Conservation (phyloP, 139 green algal species). For the Auxenochlorella pyrenoidosa region DNA sequence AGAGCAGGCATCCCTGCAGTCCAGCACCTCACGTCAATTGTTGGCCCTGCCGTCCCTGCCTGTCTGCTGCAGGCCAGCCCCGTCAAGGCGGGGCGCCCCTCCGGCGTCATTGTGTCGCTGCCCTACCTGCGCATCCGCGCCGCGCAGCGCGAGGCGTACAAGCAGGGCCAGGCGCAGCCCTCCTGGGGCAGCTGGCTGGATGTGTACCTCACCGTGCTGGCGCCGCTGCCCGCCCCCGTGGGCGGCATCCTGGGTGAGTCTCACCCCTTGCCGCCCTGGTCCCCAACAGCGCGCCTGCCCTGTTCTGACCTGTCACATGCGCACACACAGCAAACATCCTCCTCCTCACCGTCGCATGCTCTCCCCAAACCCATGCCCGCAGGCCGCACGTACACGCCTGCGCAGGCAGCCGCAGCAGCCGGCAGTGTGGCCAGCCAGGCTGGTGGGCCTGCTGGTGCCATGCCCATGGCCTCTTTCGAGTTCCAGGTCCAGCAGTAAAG, state of each 20-base stretch:
- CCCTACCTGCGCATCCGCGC: slow-evolving; percentile 19
- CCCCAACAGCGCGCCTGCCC: too few species aligned
- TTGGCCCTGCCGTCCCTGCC: too few species aligned
- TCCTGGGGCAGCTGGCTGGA: slow-evolving; percentile 15
- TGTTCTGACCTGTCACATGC: too few species aligned
- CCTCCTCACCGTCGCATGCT: background rate
- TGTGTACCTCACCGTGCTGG: slow-evolving; percentile 13
- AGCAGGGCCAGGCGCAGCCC: background rate
- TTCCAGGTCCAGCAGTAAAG: background rate
- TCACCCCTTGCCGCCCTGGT: too few species aligned
- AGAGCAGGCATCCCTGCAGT: background rate
- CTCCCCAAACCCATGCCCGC: background rate
- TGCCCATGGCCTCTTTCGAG: background rate
- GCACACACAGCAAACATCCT: background rate
- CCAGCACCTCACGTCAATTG: background rate
- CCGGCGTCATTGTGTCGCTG: background rate
- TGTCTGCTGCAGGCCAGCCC: background rate
- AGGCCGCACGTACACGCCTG: background rate
- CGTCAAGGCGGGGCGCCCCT: background rate
- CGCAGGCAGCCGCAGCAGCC: background rate
- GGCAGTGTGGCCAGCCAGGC: background rate
- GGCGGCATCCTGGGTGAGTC: slow-evolving; percentile 5
- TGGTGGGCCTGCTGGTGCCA: background rate
- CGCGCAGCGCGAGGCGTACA: slow-evolving; percentile 17
- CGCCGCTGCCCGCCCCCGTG: background rate